Conservation (phyloP, 768 basidiomycete genomes). For the Tephrocybe sp. region DNA sequence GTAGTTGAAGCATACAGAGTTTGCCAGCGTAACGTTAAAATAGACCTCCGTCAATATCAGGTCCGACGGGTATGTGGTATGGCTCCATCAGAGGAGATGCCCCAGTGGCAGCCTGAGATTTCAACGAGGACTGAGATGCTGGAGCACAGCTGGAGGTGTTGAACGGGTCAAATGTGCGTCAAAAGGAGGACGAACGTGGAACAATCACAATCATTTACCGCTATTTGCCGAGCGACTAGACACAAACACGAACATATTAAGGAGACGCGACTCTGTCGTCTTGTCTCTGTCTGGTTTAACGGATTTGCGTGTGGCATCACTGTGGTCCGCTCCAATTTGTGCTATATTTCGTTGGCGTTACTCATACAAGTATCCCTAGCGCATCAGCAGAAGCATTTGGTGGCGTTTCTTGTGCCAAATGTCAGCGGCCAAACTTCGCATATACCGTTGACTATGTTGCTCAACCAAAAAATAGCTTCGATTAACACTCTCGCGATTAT, state of each 20-base stretch:
- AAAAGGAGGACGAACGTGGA: neutral
- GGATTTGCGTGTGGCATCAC: neutral
- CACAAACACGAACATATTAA: constrained; percentile 13
- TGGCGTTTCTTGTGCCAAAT: constrained; percentile 7
- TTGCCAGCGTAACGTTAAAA: neutral
- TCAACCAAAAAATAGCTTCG: constrained; percentile 8
- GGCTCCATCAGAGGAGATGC: neutral
- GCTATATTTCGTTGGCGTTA: neutral
- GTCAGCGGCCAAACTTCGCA: constrained; percentile 17
- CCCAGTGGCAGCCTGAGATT: neutral
- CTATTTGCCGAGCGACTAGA: constrained; percentile 8
- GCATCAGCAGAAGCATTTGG: constrained; percentile 5
- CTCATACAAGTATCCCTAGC: neutral
- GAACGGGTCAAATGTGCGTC: neutral
- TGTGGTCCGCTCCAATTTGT: neutral
- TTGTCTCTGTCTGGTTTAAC: neutral
- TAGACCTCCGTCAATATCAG: neutral
- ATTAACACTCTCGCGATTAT: constrained; percentile 24
- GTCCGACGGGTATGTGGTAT: neutral
- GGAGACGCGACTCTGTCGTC: constrained; percentile 10
- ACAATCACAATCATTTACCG: neutral
- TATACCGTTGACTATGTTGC: constrained; percentile 3
- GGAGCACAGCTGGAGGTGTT: too few relatives aligned
- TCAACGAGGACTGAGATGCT: neutral
- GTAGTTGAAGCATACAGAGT: neutral